phyloP scores from a whole-genome alignment of 345 rosid species.

The Rhodamnia argentea region DNA sequence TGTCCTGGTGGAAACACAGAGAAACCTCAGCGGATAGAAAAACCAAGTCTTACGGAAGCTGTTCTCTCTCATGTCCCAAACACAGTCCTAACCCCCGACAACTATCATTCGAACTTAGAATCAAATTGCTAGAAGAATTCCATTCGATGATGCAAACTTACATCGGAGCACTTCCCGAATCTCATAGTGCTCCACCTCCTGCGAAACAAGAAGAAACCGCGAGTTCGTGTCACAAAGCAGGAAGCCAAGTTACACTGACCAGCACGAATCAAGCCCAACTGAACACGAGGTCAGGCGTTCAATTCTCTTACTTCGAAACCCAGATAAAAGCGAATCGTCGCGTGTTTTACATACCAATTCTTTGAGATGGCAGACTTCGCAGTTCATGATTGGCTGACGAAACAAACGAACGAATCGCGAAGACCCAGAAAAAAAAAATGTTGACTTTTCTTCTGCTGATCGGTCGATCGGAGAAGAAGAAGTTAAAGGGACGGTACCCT shows the following conservation, averaged over 20 bases:
- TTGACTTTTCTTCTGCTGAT: background rate
- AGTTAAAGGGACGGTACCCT: background rate
- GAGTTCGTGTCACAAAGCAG: background rate
- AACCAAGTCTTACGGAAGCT: background rate
- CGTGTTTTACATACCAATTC: constrained; percentile 47
- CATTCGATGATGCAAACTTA: constrained; percentile 20
- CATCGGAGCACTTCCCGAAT: constrained; percentile 82
- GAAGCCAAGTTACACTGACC: background rate
- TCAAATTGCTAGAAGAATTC: background rate
- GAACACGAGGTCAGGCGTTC: background rate
- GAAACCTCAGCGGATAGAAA: background rate
- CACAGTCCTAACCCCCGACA: background rate
- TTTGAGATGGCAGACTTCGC: constrained; percentile 89
- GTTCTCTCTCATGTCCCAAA: background rate
- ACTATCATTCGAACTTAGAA: background rate
- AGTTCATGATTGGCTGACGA: constrained; percentile 40
- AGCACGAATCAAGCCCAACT: background rate
- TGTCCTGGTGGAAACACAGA: background rate
- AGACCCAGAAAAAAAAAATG: background rate
- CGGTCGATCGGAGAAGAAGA: background rate
- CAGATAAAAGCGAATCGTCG: background rate
- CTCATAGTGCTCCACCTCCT: constrained; percentile 89
- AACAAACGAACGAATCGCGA: background rate
- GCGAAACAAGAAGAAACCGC: background rate
- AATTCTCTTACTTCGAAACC: background rate